Evolutionary conservation across 371 early-diverging fungal genomes (phyloP), one percentile per base, ranked within the genome.

Genomic region (Apophysomyces trapeziformis): DNA sequence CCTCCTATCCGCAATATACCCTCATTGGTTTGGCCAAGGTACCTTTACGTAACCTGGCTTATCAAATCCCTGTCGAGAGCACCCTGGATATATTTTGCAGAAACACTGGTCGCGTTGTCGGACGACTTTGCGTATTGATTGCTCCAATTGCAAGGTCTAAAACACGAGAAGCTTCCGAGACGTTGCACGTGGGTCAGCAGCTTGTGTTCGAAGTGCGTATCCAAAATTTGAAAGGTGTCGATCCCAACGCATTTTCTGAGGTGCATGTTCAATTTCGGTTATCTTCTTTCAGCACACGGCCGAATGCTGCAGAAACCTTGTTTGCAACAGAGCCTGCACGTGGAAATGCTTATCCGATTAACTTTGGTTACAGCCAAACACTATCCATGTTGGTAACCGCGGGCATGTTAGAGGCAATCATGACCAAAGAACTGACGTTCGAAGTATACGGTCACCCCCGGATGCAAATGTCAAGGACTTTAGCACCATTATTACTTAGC

Each of bases 231-330:
- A 78, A 69, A 9, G 93, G 93, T 1, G 71, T 94, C 4, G 65
- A 65, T 18, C 93, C 92, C 68, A 54, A 61, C 8, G 81, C 86
- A 36, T 88, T 82, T 68, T 89, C 90, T 4, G 86, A 89, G 61
- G 85, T 93, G 7, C 95, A 95, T 66, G 89, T 87, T 38, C 94
- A 93, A 58, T 89, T 93, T 74, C 82, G 89, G 57, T 65, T 88
- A 0, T 85, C 85, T 1, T 83, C 82, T 1, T 87, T 91, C 75
- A 86, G 85, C 9, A 50, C 54, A 32, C 35, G 21, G 2, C 18
- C 21, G 8, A 76, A 71, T 16, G 32, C 66, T 1, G 72, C 65
- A 0, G 90, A 91, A 58, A 80, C 84, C n/a, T 68, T 90, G 5
- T 92, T 77, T 67, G 77, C 89, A 0, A 90, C 92, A 0, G 88